Evolutionary conservation across 306 rosid genomes (phyloP).

Genomic region (Fagus sylvatica): DNA sequence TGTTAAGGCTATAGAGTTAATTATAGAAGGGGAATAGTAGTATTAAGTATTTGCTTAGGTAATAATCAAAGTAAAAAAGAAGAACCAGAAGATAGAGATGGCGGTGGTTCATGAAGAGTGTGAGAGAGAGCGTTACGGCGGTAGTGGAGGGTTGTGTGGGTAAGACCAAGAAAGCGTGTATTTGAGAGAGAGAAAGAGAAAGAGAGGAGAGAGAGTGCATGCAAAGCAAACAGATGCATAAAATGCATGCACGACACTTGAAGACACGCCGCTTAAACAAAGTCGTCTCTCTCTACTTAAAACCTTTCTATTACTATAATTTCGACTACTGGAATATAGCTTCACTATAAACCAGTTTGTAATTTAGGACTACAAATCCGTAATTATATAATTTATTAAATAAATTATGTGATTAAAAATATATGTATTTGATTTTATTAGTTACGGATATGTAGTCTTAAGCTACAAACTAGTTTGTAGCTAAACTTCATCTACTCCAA

Average conservation of each 20-base stretch:
- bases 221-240: constrained; percentile 82
- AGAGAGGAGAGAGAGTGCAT: constrained; percentile 67
- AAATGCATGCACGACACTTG: constrained; percentile 99
- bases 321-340: too few relatives aligned
- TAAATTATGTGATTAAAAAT: too few relatives aligned
- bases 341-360: too few relatives aligned
- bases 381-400: too few relatives aligned
- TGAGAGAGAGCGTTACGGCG: constrained; percentile 33
- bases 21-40: constrained; percentile 18
- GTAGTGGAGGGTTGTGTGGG: constrained; percentile 23
- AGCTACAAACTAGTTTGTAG: too few relatives aligned
- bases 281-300: constrained; percentile 29
- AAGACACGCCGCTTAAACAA: constrained; percentile 60
- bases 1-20: background rate
- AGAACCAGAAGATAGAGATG: constrained; percentile 3
- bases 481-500: too few relatives aligned
- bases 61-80: constrained; percentile 11
- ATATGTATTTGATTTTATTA: too few relatives aligned
- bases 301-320: too few relatives aligned
- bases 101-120: constrained; percentile 5
- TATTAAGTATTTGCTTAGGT: background rate
- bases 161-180: constrained; percentile 51
- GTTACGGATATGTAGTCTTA: too few relatives aligned
- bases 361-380: too few relatives aligned
- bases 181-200: constrained; percentile 17